These are phyloP conservation scores for Mortierella sp. DNA, from an alignment of 371 early-diverging fungal species.

Conservation along the genomic window DNA sequence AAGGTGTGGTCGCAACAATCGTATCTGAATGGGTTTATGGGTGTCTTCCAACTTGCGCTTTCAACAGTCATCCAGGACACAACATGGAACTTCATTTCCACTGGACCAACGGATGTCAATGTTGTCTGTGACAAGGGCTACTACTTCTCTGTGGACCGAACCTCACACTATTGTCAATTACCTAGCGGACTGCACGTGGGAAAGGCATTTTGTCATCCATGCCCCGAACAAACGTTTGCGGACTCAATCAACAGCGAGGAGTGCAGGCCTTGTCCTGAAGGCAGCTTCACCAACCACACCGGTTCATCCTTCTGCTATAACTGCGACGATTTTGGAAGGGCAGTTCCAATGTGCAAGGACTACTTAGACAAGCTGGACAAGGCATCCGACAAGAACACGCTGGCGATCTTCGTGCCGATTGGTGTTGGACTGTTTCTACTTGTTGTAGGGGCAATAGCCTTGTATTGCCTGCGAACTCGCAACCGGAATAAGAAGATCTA, in stretches of 20 bases:
- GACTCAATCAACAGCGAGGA: conserved; percentile 15
- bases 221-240: conserved; percentile 18
- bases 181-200: conserved; percentile 6
- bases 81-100: conserved; percentile 32
- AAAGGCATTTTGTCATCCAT: conserved; percentile 25
- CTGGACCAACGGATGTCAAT: conserved; percentile 20
- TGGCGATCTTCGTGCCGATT: conserved; percentile 38
- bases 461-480: conserved; percentile 21
- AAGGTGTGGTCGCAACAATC: conserved; percentile 51
- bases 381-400: conserved; percentile 1
- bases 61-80: conserved; percentile 40
- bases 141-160: background rate
- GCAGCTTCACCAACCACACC: conserved; percentile 27
- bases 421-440: conserved; percentile 17
- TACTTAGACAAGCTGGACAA: conserved; percentile 17
- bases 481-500: conserved; percentile 27
- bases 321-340: conserved; percentile 23
- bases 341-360: conserved; percentile 6
- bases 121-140: conserved; percentile 32
- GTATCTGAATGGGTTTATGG: conserved; percentile 46
- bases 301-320: conserved; percentile 23
- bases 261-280: conserved; percentile 28
- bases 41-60: conserved; percentile 44
- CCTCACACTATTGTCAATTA: conserved; percentile 23
- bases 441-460: background rate